These are phyloP conservation scores for Glarea lozoyensis DNA, from an alignment of 495 filamentous ascomycete species.

Conservation along the genomic window DNA sequence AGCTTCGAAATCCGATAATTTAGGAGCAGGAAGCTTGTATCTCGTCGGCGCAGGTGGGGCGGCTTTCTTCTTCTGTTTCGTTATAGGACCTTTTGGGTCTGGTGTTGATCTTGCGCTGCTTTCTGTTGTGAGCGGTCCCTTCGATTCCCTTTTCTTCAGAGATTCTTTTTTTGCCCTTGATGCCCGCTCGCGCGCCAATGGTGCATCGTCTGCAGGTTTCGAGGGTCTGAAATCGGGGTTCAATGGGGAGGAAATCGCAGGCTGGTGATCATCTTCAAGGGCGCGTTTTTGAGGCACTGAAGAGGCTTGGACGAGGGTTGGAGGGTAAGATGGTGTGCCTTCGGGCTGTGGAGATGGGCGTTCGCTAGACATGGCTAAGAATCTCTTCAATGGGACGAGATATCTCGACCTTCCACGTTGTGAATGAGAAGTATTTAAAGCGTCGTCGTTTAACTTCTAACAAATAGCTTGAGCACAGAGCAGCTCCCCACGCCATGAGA, in stretches of 20 bases:
- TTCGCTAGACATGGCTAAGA: slow-evolving; percentile 13
- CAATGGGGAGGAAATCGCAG: slow-evolving; percentile 51
- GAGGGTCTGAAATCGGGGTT: slow-evolving; percentile 42
- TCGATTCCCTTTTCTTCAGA: slow-evolving; percentile 70
- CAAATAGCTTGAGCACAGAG: too few species aligned
- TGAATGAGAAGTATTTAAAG: too few species aligned
- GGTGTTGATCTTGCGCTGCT: slow-evolving; percentile 43
- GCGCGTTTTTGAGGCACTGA: slow-evolving; percentile 50
- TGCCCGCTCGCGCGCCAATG: slow-evolving; percentile 30
- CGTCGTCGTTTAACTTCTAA: too few species aligned
- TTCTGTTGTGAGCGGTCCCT: slow-evolving; percentile 35
- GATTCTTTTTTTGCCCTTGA: slow-evolving; percentile 58
- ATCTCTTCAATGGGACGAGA: too few species aligned
- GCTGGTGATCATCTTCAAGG: slow-evolving; percentile 43
- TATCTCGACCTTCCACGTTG: too few species aligned
- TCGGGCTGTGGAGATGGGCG: slow-evolving; percentile 14
- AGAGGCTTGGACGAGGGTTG: slow-evolving; percentile 22
- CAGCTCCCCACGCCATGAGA: too few species aligned
- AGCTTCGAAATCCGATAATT: slow-evolving; percentile 48
- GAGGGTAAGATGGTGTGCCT: slow-evolving; percentile 6
- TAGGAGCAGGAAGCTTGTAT: slow-evolving; percentile 51
- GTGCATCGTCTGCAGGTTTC: slow-evolving; percentile 19
- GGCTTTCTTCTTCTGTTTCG: slow-evolving; percentile 39
- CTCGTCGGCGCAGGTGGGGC: slow-evolving; percentile 35
- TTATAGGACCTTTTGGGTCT: slow-evolving; percentile 27